Conservation (phyloP, 139 green algal species). For the Volvox reticuliferus region DNA sequence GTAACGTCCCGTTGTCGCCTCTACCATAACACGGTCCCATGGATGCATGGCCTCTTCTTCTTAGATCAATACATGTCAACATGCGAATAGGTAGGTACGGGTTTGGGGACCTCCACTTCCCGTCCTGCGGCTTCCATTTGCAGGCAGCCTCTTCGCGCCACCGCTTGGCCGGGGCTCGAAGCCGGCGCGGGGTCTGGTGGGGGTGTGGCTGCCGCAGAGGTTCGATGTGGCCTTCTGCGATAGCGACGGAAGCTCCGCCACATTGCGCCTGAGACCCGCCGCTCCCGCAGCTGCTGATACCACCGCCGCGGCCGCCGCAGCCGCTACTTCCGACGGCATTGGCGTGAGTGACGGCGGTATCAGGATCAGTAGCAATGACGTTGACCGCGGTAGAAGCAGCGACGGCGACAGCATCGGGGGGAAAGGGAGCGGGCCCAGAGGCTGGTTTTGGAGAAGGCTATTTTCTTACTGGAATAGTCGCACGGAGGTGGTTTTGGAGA, state of each 20-base stretch:
- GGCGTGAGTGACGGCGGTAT: neutral
- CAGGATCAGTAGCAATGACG: neutral
- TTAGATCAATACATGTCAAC: neutral
- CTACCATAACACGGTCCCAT: too few species aligned
- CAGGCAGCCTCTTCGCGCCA: constrained; percentile 26
- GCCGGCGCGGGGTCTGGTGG: constrained; percentile 5
- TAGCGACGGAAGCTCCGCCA: neutral
- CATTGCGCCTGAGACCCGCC: neutral
- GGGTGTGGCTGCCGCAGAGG: neutral
- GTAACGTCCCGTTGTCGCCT: too few species aligned
- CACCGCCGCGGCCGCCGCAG: neutral
- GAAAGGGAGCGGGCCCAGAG: neutral
- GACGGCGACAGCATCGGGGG: neutral
- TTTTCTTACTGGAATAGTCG: too few species aligned
- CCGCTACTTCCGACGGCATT: neutral
- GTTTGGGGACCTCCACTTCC: neutral
- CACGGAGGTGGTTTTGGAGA: too few species aligned
- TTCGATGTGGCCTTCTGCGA: constrained; percentile 23
- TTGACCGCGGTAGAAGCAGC: neutral
- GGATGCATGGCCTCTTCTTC: too few species aligned
- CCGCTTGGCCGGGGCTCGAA: neutral
- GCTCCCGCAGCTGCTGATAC: neutral
- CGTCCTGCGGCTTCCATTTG: neutral
- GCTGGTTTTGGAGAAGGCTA: neutral
- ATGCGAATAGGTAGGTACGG: too few species aligned